Base-by-base conservation (phyloP, 352 stramenopile genomes). In the Globisporangium camurandrum region DNA sequence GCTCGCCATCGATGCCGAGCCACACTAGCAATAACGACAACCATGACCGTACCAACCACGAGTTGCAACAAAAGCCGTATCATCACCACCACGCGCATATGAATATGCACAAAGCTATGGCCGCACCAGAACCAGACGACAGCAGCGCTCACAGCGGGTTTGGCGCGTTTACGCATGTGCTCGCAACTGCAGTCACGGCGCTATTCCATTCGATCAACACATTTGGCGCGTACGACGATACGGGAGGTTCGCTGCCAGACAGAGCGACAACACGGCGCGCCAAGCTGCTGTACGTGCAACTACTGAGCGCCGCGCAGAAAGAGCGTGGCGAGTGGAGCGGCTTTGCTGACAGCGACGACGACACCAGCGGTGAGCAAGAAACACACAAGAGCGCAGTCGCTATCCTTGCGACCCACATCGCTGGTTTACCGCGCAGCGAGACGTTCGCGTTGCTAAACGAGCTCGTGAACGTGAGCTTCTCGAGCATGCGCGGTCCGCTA, bases 261-360 rank as follows among this genome's bases (percentile, higher is more conserved):
- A 69, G 23, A 36, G 54, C 27, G 3, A 66, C 65, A 8, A 78
- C 64, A 31, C 77, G 77, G 7, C 51, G 69, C 34, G 69, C 67
- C 46, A 88, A 88, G 51, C 55, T 88, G 22, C 49, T 88, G 46
- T 88, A 85, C 53, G 64, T 88, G n/a, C 54, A 62, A 20, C 57
- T 88, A 17, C 64, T 88, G 7, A 74, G 86, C 49, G 73, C 60
- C 19, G 71, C 75, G 22, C 77, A 88, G 54, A 76, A 75, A 48
- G 71, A 84, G 38, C 62, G 77, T 1, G 77, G 77, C 2, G 77
- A 88, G 56, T 86, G 72, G 74, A 66, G 77, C 34, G 77, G 77
- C 16, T 88, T 88, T 46, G 60, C 27, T 11, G 12, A 28, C 30
- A 51, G 49, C 22, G 41, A 3, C 9, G 43, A 33, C 8, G 17